Percentiles rank a stretch among this genome's conserved stretches.
These are phyloP conservation scores for Asterionellopsis glacialis DNA, from an alignment of 108 stramenopile genomes.

Conservation along the genomic window DNA sequence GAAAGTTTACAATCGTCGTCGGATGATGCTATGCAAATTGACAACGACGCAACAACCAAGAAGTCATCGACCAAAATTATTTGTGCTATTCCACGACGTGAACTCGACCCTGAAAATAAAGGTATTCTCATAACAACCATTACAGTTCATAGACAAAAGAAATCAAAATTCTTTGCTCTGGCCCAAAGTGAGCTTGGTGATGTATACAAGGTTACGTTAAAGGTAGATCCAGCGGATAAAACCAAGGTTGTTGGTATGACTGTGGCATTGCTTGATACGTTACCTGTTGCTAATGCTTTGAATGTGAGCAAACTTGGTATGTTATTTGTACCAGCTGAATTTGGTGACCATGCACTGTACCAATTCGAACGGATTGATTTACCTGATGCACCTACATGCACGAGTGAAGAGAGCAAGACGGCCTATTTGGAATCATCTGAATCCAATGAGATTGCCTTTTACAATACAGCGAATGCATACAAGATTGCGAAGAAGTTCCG, in stretches of 20 bases:
- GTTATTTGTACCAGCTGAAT: constrained; percentile 90
- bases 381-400: constrained; percentile 56
- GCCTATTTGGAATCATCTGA: constrained; percentile 21
- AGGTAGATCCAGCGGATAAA: constrained; percentile 51
- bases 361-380: constrained; percentile 90
- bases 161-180: constrained; percentile 91
- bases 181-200: constrained; percentile 96
- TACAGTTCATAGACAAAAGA: constrained; percentile 84
- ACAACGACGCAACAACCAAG: not conserved
- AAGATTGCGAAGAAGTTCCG: constrained; percentile 67
- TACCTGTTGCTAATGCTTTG: constrained; percentile 79
- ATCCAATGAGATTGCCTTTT: constrained; percentile 21
- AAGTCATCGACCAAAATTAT: constrained; percentile 19
- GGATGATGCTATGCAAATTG: not conserved
- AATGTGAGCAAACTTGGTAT: constrained; percentile 90
- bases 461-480: constrained; percentile 33
- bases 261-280: constrained; percentile 81
- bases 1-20: constrained; percentile 45
- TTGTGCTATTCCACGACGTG: constrained; percentile 78
- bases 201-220: constrained; percentile 89
- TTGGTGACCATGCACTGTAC: constrained; percentile 95
- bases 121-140: constrained; percentile 82
- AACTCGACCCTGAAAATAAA: constrained; percentile 60
- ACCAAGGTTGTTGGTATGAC: constrained; percentile 52
- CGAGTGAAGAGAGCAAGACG: constrained; percentile 32